Evolutionary conservation across 1,284 basidiomycete species (phyloP).

Genomic region (Phlebopus sp.): DNA sequence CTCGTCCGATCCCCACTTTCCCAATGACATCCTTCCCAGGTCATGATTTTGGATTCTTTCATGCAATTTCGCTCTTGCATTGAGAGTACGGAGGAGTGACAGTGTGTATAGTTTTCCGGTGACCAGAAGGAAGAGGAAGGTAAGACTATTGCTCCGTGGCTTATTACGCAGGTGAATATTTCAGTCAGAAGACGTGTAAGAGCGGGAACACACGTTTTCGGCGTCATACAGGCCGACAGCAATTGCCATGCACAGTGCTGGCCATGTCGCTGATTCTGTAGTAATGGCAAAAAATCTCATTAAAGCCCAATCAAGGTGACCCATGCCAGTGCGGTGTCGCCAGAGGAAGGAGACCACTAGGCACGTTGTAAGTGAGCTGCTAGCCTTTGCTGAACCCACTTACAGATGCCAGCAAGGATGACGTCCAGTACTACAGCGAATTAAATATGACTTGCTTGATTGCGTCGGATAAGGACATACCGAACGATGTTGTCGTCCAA

Average conservation of each 20-base stretch:
- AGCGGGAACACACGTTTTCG: constrained; percentile 30
- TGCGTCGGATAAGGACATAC: constrained; percentile 20
- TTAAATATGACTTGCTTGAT: background rate
- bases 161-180: constrained; percentile 7
- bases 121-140: constrained; percentile 46
- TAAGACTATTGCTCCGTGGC: constrained; percentile 38
- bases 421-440: constrained; percentile 37
- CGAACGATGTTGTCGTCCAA: constrained; percentile 41
- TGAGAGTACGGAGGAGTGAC: constrained; percentile 46
- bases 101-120: constrained; percentile 51
- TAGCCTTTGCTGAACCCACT: constrained; percentile 8
- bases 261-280: constrained; percentile 48
- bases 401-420: constrained; percentile 41
- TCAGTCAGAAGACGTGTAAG: background rate
- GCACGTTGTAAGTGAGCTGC: constrained; percentile 1
- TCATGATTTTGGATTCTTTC: constrained; percentile 38
- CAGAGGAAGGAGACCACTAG: constrained; percentile 43
- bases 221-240: constrained; percentile 42
- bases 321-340: constrained; percentile 42
- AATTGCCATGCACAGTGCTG: constrained; percentile 42
- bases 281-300: constrained; percentile 43
- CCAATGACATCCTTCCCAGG: constrained; percentile 39
- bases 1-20: constrained; percentile 28
- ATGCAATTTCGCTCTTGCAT: constrained; percentile 41
- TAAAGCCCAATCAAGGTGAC: constrained; percentile 42